phyloP scores from a whole-genome alignment of 441 rosid species.

The Gossypium laxum region DNA sequence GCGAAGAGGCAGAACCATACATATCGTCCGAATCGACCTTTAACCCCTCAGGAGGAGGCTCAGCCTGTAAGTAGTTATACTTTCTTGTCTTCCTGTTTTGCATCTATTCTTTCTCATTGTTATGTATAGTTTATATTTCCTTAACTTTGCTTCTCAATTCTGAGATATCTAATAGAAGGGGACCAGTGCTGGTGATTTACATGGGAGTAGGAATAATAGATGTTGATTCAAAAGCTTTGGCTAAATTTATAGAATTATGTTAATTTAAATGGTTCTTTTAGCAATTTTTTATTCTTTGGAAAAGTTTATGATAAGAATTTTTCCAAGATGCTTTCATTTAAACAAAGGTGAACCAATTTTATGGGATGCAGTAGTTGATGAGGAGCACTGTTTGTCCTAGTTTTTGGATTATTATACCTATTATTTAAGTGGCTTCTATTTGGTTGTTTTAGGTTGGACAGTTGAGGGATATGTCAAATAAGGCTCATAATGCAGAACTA shows the following conservation, averaged over 20 bases:
- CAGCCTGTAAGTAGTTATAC: conserved; percentile 45
- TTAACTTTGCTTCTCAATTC: neutral
- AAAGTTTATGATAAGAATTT: neutral
- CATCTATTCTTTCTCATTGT: neutral
- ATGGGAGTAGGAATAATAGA: neutral
- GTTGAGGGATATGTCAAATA: conserved; percentile 73
- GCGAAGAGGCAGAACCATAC: conserved; percentile 97
- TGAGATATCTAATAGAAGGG: neutral
- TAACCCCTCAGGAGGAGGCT: conserved; percentile 70
- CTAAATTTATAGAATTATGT: neutral
- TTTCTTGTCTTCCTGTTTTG: neutral
- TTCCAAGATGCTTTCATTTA: neutral
- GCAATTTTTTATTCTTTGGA: neutral
- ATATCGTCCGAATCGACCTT: conserved; percentile 87
- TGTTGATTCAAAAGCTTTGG: neutral
- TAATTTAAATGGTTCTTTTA: neutral
- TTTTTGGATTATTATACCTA: neutral
- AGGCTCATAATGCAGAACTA: conserved; percentile 65
- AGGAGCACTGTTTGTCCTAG: neutral
- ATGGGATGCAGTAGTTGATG: neutral
- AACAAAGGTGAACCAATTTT: neutral
- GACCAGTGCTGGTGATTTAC: neutral
- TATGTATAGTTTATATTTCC: neutral
- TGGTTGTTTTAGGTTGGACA: conserved; percentile 66
- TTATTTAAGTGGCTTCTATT: neutral